These are phyloP conservation scores for Pythium insidiosum DNA, from an alignment of 352 stramenopile species.

Conservation along the genomic window DNA sequence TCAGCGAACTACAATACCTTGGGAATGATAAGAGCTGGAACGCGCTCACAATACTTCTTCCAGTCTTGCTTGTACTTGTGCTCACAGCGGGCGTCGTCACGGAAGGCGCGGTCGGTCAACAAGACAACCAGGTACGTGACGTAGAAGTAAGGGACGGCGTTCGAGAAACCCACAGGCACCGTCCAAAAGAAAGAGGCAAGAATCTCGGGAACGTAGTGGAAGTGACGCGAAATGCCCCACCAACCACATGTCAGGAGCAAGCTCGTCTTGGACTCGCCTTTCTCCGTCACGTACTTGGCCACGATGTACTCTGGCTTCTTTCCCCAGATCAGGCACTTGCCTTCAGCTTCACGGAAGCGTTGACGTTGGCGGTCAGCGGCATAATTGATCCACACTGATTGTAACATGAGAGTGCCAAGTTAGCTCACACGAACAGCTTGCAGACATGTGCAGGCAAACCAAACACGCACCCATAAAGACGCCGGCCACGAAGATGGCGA, in stretches of 20 bases:
- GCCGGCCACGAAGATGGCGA: slow-evolving; percentile 55
- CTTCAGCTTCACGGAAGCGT: slow-evolving; percentile 83
- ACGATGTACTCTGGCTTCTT: slow-evolving; percentile 88
- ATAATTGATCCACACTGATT: slow-evolving; percentile 92
- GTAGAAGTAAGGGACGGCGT: slow-evolving; percentile 84
- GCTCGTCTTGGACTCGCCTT: slow-evolving; percentile 84
- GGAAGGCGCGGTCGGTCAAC: slow-evolving; percentile 91
- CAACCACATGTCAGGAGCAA: slow-evolving; percentile 90
- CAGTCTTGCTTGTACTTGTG: slow-evolving; percentile 96
- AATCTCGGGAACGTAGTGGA: slow-evolving; percentile 95
- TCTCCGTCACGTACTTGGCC: slow-evolving; percentile 89
- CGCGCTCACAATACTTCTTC: slow-evolving; percentile 86
- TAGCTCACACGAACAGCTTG: too few relatives aligned
- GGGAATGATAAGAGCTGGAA: slow-evolving; percentile 86
- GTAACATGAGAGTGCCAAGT: too few relatives aligned
- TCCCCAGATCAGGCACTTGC: slow-evolving; percentile 89
- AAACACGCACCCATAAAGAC: slow-evolving; percentile 63
- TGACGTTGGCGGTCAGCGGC: slow-evolving; percentile 92
- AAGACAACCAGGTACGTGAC: slow-evolving; percentile 89
- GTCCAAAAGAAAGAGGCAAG: slow-evolving; percentile 75
- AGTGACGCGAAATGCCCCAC: slow-evolving; percentile 93
- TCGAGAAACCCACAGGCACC: slow-evolving; percentile 44
- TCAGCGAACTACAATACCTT: slow-evolving; percentile 78
- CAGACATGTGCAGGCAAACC: too few relatives aligned
- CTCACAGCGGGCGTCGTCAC: slow-evolving; percentile 92